Evolutionary conservation across 805 yeast genomes (phyloP).

Genomic region (Tetrapisispora pingtungensis): DNA sequence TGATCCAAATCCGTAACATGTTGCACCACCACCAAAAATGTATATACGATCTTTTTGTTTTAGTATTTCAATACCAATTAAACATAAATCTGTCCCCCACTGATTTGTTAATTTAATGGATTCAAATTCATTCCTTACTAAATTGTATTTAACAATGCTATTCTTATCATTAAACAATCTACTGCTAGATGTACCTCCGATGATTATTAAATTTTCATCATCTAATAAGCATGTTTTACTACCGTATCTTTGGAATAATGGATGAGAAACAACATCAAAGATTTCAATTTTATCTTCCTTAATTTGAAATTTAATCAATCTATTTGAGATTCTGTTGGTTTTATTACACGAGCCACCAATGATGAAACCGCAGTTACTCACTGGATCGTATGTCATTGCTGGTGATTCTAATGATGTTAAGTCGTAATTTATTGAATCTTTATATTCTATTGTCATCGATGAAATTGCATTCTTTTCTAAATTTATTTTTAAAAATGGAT

Average conservation of each 20-base stretch:
- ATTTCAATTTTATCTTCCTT: constrained; percentile 14
- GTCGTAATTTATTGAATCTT: not conserved
- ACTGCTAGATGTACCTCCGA: constrained; percentile 48
- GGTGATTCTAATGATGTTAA: constrained; percentile 22
- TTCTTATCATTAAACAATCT: constrained; percentile 28
- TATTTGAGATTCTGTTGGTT: constrained; percentile 27
- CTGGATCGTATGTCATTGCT: constrained; percentile 10
- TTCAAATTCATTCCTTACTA: constrained; percentile 10
- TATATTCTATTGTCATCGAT: not conserved
- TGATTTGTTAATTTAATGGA: constrained; percentile 26
- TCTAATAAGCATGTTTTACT: constrained; percentile 29
- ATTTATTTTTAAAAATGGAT: constrained; percentile 15
- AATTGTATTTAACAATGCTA: constrained; percentile 32
- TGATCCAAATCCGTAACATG: constrained; percentile 73
- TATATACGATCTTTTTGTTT: constrained; percentile 13
- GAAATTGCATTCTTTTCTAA: constrained; percentile 12
- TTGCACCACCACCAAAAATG: constrained; percentile 62
- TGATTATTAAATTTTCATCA: constrained; percentile 33
- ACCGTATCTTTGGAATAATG: constrained; percentile 41
- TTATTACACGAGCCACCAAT: constrained; percentile 17
- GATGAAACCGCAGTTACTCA: constrained; percentile 11
- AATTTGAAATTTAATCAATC: constrained; percentile 23
- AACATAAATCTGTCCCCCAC: constrained; percentile 34
- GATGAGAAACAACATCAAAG: constrained; percentile 15
- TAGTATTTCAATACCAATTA: constrained; percentile 44